phyloP scores from a whole-genome alignment of 495 filamentous ascomycete genomes.

The Eremomyces bilateralis region DNA sequence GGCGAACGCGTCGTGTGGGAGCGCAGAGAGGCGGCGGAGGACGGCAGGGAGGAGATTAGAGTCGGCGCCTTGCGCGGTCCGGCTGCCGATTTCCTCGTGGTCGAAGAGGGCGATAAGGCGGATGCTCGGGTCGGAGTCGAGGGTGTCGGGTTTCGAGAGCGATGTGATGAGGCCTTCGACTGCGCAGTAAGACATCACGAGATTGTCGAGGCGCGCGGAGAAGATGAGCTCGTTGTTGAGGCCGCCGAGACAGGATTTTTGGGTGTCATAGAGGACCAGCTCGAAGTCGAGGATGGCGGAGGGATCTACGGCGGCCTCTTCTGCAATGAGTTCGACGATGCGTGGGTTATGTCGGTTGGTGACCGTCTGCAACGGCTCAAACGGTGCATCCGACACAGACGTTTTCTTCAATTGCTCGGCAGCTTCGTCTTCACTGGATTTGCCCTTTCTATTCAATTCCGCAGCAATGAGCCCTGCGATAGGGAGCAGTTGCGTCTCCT shows the following conservation, averaged over 20 bases:
- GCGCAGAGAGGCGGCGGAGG: conserved; percentile 63
- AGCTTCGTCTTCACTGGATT: conserved; percentile 21
- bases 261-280: conserved; percentile 86
- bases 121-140: conserved; percentile 60
- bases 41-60: conserved; percentile 82
- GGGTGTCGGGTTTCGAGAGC: conserved; percentile 25
- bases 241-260: conserved; percentile 71
- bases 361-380: conserved; percentile 50
- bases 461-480: conserved; percentile 73
- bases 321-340: conserved; percentile 68
- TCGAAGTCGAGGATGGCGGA: conserved; percentile 80
- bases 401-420: conserved; percentile 19
- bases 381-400: conserved; percentile 12
- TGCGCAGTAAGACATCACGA: conserved; percentile 85
- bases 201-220: conserved; percentile 79
- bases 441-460: conserved; percentile 57
- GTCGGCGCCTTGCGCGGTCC: conserved; percentile 77
- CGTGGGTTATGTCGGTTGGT: conserved; percentile 76
- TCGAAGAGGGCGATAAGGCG: conserved; percentile 85
- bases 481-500: conserved; percentile 85
- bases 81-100: conserved; percentile 91
- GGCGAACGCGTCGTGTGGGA: conserved; percentile 26
- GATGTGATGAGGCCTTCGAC: conserved; percentile 64
- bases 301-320: conserved; percentile 44
- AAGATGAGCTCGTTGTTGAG: conserved; percentile 87